A percentile compares a stretch with the other conserved stretches of the same genome.
These are phyloP conservation scores for Auriculariales sp. DNA, from an alignment of 768 basidiomycete genomes.

Conservation along the genomic window DNA sequence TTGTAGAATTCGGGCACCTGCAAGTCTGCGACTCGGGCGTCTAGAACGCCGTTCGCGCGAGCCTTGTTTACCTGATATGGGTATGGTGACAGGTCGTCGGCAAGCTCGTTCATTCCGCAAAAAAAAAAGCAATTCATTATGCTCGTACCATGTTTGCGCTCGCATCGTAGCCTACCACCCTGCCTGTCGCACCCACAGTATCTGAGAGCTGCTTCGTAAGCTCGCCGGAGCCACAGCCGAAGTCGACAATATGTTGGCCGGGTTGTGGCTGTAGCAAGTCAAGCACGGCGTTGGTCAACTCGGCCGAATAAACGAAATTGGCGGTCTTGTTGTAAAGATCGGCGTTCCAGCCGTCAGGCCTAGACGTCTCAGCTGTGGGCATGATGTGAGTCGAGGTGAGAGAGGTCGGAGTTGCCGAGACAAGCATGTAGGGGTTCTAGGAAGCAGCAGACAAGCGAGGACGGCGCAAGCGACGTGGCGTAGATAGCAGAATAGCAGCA, in stretches of 20 bases:
- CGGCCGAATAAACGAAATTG: slow-evolving; percentile 51
- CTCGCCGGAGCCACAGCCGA: slow-evolving; percentile 78
- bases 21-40: slow-evolving; percentile 39
- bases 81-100: background rate
- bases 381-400: too few relatives aligned
- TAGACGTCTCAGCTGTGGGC: too few relatives aligned
- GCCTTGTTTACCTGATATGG: slow-evolving; percentile 38
- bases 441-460: too few relatives aligned
- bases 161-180: slow-evolving; percentile 54
- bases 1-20: slow-evolving; percentile 19
- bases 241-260: slow-evolving; percentile 58
- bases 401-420: too few relatives aligned
- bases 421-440: too few relatives aligned
- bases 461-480: too few relatives aligned
- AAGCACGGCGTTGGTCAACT: slow-evolving; percentile 34
- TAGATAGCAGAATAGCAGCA: too few relatives aligned
- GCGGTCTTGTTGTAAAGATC: slow-evolving; percentile 47
- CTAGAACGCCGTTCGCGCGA: slow-evolving; percentile 26
- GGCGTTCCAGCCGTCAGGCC: slow-evolving; percentile 47
- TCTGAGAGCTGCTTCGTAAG: slow-evolving; percentile 44
- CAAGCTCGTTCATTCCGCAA: background rate
- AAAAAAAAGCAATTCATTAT: background rate
- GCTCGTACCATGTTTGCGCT: slow-evolving; percentile 58
- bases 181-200: slow-evolving; percentile 32
- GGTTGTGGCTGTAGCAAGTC: slow-evolving; percentile 43